Base-by-base conservation (phyloP, 78 protist species). In the Mantamonas sphyraenae region DNA sequence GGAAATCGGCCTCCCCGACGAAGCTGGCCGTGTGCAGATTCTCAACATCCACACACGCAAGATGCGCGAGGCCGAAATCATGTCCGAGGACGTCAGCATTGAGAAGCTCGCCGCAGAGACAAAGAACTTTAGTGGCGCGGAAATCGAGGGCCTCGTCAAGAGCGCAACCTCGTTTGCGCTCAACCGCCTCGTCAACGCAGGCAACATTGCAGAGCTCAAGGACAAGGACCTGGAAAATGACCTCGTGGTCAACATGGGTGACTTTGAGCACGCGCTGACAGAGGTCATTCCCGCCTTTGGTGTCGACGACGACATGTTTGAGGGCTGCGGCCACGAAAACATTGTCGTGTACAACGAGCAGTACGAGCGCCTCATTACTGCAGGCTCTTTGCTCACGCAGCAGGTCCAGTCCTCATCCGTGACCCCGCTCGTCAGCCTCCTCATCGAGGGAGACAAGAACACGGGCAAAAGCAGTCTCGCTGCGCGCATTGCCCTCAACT, bases 1-100 rank as follows among this genome's bases (percentile, higher is more conserved):
- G 14, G 98, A 97, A 61, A 91, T 97, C 55, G 76, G 84, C 14
- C 86, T 95, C n/a, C 99, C 99, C 26, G 95, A 97, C 85, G 94
- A 90, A 73, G 39, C 51, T 0, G 99, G 99, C 26, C 78, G 99
- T 40, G 51, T 37, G 26, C 95, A 95, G 76, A 97, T 97, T 55
- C 74, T 95, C 55, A 55, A 59, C 67, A 97, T 97, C 68, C 98
- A 97, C 88, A 97, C 98, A 24, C 5, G 64, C 22, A 55, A 80
- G 38, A 76, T 87, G 88, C 16, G 28, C 28, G 67, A 69, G 28
- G 64, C 76, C 77, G 74, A 67, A 26, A 37, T 76, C 65, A 17
- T 96, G 47, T 87, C 57, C 12, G 40, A 16, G 1, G 96, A 91
- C n/a, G 98, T 97, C 38, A 31, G 68, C 38, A 31, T 97, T 28